Evolutionary conservation across 257 asterid genomes (phyloP), one percentile per base, ranked within the genome.

Genomic region (Nyctanthes arbortristis): DNA sequence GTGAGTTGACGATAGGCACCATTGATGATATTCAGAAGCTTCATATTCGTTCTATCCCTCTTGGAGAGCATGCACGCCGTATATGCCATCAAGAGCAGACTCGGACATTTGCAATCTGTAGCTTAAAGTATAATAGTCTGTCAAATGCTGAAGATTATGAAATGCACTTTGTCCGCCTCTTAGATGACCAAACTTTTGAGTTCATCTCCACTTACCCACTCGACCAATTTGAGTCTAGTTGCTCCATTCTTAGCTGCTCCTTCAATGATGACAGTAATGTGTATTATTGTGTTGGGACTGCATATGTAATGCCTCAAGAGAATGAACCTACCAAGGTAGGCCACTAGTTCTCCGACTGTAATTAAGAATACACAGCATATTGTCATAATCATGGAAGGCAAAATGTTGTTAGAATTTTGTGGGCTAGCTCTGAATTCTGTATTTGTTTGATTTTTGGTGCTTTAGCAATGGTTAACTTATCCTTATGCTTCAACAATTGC

Each of bases 1-100:
- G 97, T 10, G 97, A 94, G 77, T 85, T 94, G 68, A 84, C 99
- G 61, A 94, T 94, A 73, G 97, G 99, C 69, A 94, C 97, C 55
- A 94, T 94, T 56, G 97, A 94, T 75, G 97, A 94, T 75, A 94
- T 94, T 81, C 99, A 94, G 72, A 94, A 94, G 87, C 99, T 94
- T 74, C 99, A 94, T 70, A 94, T 91, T 68, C 97, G 97, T 40
- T 77, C 97, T 14, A 89, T 94, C 72, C 96, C 97, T 4, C 95
- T 94, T 28, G 97, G 99, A 61, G 99, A 94, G 85, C 95, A 94
- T 67, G 97, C 95, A 67, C 92, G 97, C 2, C 97, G 97, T 65
- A 94, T 94, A 82, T 91, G 96, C 75, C 97, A 94, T 86, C 97
- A 94, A 81, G 97, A 94, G 77, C 97, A 88, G 85, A 89, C 97